Evolutionary conservation across 371 early-diverging fungal genomes (phyloP).

Genomic region (Sporodiniella umbellata): DNA sequence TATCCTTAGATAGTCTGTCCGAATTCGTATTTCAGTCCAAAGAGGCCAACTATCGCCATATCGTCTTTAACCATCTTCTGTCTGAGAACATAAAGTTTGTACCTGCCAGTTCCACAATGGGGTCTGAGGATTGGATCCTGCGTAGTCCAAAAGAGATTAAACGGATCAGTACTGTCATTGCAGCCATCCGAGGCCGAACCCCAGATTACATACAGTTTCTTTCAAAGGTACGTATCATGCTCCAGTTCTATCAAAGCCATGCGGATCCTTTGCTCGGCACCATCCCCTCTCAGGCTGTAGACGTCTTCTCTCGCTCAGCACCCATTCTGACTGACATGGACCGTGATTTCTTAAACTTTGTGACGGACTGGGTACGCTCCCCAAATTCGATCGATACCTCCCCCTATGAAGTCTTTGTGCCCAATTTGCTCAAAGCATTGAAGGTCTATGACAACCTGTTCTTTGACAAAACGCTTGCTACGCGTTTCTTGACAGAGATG

Average conservation of each 20-base stretch:
- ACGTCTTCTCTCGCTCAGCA: conserved; percentile 2
- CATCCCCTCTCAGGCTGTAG: conserved; percentile 13
- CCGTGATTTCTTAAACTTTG: conserved; percentile 54
- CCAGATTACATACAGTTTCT: conserved; percentile 43
- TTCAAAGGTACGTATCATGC: too few relatives aligned
- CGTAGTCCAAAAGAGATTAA: conserved; percentile 46
- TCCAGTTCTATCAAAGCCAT: conserved; percentile 40
- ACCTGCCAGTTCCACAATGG: conserved; percentile 38
- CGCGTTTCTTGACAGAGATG: conserved; percentile 69
- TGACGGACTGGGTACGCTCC: conserved; percentile 54
- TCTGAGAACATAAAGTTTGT: conserved; percentile 48
- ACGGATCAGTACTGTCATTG: conserved; percentile 38
- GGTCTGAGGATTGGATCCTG: conserved; percentile 50
- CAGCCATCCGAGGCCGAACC: conserved; percentile 51
- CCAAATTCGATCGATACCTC: conserved; percentile 34
- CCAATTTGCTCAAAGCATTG: conserved; percentile 66
- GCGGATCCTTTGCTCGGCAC: conserved; percentile 28
- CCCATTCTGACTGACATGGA: conserved; percentile 50
- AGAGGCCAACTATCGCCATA: conserved; percentile 39
- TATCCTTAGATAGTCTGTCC: conserved; percentile 36
- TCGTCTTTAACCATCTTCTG: conserved; percentile 58
- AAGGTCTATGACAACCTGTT: conserved; percentile 48
- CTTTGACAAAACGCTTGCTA: conserved; percentile 48
- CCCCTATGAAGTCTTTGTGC: conserved; percentile 46
- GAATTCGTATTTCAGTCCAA: conserved; percentile 32